Base-by-base conservation (phyloP, 306 rosid genomes). In the Quercus glauca region DNA sequence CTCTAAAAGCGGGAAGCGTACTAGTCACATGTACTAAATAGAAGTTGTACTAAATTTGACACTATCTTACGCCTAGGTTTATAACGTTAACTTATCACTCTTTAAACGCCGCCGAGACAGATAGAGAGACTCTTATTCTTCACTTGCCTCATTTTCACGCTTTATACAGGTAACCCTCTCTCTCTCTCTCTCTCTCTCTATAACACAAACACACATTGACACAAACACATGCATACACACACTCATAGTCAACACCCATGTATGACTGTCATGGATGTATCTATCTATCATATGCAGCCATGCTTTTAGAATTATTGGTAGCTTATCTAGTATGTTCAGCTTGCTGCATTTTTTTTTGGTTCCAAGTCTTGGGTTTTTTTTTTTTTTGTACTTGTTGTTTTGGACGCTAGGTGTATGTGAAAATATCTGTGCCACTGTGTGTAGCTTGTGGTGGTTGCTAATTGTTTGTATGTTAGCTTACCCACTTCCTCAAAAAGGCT, bases 71-170 rank as follows among this genome's bases (percentile, higher is more conserved):
- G 2, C 45, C 77, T 74, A 73, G 84, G 84, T 86, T 74, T 83
- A 70, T 80, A 86, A 86, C 89, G 89, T 86, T 83, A 83, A 76
- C 84, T 53, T 53, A 3, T 13, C 53, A 49, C 53, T 49, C 74
- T 78, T 49, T 41, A 53, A 25, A 73, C 90, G 86, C 90, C 88
- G 87, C 89, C 76, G 71, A 83, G 72, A 17, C 73, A 69, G 45
- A 6, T 0, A 7, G 3, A 41, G 11, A 8, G 45, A 7, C 53
- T 49, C 53, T 12, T 49, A 12, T 3, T 67, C 49, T n/a, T 65
- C 69, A 28, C 9, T 20, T 21, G 29, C 23, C 23, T 35, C 41
- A 52, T 17, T 8, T 55, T 49, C 75, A 20, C 65, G 7, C 52
- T 72, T 26, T 60, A 1, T 31, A 10, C 78, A 19, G 82, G 82